phyloP scores from a whole-genome alignment of 768 basidiomycete species.

The Pseudohyphozyma bogoriensis region DNA sequence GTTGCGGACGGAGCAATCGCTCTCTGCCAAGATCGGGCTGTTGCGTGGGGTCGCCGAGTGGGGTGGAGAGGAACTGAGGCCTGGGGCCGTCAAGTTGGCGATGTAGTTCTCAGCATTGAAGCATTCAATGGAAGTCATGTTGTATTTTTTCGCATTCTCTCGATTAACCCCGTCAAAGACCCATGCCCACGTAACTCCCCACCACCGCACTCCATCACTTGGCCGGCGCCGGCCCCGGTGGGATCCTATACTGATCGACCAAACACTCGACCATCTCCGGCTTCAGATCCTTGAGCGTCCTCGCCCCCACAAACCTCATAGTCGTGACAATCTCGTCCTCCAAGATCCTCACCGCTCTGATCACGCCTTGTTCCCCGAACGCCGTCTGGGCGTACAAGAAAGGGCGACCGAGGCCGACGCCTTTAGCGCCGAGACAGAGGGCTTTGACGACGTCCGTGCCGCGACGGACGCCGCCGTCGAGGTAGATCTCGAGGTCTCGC shows the following conservation, averaged over 20 bases:
- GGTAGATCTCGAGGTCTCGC: conserved; percentile 38
- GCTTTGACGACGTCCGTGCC: conserved; percentile 46
- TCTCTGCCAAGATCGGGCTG: not conserved
- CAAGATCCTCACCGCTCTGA: conserved; percentile 30
- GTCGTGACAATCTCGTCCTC: conserved; percentile 41
- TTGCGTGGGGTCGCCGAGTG: not conserved
- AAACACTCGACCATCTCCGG: conserved; percentile 17
- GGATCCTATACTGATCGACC: too few relatives aligned
- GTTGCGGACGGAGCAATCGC: conserved; percentile 2
- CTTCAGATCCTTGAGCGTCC: conserved; percentile 37
- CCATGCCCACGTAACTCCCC: too few relatives aligned
- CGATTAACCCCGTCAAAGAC: too few relatives aligned
- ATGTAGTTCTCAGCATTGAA: too few relatives aligned
- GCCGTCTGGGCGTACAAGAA: conserved; percentile 59
- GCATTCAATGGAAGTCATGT: too few relatives aligned
- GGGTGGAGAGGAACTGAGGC: not conserved
- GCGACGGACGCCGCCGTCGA: conserved; percentile 45
- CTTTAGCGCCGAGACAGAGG: conserved; percentile 56
- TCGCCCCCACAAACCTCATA: conserved; percentile 40
- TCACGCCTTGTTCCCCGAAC: conserved; percentile 38
- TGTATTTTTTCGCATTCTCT: too few relatives aligned
- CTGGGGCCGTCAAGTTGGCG: not conserved
- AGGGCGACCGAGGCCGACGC: conserved; percentile 74
- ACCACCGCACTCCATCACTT: too few relatives aligned
- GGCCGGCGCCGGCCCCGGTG: too few relatives aligned